Conservation (phyloP, 2,329 filamentous ascomycete species). For the Xylariaceae sp. region DNA sequence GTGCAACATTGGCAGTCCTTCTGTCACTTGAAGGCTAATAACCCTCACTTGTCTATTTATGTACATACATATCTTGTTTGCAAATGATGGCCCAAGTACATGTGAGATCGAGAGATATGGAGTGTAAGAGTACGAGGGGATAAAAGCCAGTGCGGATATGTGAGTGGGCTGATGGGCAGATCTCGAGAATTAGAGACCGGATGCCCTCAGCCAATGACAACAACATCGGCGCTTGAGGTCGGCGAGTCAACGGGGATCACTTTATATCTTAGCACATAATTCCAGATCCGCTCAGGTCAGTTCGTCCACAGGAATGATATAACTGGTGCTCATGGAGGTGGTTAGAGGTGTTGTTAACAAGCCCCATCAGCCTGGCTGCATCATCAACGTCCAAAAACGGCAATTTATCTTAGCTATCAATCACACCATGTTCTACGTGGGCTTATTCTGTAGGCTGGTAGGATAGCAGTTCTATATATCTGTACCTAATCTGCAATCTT, state of each 20-base stretch:
- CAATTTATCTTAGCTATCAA: not conserved
- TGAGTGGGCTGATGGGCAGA: constrained; percentile 12
- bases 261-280: not conserved
- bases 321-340: not conserved
- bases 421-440: not conserved
- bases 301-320: not conserved
- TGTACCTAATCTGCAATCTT: not conserved
- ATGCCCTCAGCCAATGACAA: constrained; percentile 17
- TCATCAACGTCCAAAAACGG: not conserved
- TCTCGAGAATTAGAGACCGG: constrained; percentile 7
- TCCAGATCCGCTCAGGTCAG: not conserved
- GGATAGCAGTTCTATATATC: too few relatives aligned
- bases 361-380: not conserved
- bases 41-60: too few relatives aligned
- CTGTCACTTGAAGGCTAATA: too few relatives aligned
- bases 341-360: not conserved
- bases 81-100: not conserved
- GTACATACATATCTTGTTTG: too few relatives aligned
- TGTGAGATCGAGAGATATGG: too few relatives aligned
- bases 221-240: not conserved
- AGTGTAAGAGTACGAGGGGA: not conserved
- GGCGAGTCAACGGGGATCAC: not conserved
- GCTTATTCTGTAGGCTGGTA: not conserved
- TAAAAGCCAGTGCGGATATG: not conserved
- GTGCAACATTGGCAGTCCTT: too few relatives aligned